Percentiles rank a stretch among this genome's conserved stretches.
Evolutionary conservation across 768 basidiomycete species (phyloP).

Genomic region (Tylopilus felleus): DNA sequence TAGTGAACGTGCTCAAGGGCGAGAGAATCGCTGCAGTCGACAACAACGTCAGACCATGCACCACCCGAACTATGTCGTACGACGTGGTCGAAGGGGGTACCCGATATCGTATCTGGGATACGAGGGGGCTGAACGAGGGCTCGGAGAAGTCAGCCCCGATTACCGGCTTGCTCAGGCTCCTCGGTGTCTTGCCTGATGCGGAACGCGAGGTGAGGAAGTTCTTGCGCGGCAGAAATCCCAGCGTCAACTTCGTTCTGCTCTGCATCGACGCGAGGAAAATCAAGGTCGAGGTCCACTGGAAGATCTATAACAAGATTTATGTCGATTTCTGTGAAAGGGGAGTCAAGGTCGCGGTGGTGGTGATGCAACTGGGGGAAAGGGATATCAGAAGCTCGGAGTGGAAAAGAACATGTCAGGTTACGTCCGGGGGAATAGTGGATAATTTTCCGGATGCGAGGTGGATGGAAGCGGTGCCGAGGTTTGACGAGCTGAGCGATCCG

Average conservation of each 20-base stretch:
- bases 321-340: conserved; percentile 12
- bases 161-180: background rate
- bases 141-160: background rate
- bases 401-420: conserved; percentile 13
- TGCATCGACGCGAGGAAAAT: conserved; percentile 23
- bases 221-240: conserved; percentile 10
- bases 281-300: conserved; percentile 14
- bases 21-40: conserved; percentile 7
- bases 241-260: conserved; percentile 19
- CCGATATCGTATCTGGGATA: conserved; percentile 23
- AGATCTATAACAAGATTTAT: conserved; percentile 17
- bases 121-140: conserved; percentile 25
- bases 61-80: conserved; percentile 3
- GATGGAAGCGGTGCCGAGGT: conserved; percentile 21
- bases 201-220: conserved; percentile 17
- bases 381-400: conserved; percentile 10
- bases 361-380: conserved; percentile 9
- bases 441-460: conserved; percentile 10
- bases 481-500: conserved; percentile 10
- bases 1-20: conserved; percentile 26
- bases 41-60: conserved; percentile 23
- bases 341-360: conserved; percentile 16
- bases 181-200: conserved; percentile 10
- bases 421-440: conserved; percentile 7
- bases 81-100: conserved; percentile 3